Evolutionary conservation across 805 yeast species (phyloP), one percentile per base, ranked within the genome.

Genomic region (Kodamaea laetipori): DNA sequence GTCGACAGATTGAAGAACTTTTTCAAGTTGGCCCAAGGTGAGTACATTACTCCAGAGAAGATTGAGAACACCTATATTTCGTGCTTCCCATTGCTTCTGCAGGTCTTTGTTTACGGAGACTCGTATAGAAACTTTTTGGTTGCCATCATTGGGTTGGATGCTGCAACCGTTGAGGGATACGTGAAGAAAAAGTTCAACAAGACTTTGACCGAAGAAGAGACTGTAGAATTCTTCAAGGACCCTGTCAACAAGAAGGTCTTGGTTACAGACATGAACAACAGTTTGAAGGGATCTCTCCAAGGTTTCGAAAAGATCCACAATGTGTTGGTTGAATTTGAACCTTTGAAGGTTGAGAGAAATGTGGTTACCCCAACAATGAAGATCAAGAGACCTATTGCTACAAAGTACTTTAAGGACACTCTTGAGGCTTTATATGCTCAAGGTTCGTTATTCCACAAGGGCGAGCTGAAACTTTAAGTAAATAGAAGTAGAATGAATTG

Each of bases 1-100:
- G 74, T 85, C 52, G 94, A 86, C 56, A 72, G 94, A 48, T 89
- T 85, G 30, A 85, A 85, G 69, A 86, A 85, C 64, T 84, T 85
- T 66, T 85, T 84, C 72, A 85, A 85, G 50, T 64, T 70, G 50
- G 58, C 74, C 5, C 74, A 70, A 50, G 76, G 76, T 44, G 76
- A 69, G 63, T 85, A 84, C 60, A 77, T 85, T 43, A 84, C 89
- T 0, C 86, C 89, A 13, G 94, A 85, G 55, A 82, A 78, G 61
- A 78, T 85, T 51, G 92, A 85, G 57, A 82, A 81, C 54, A 63
- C 67, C 11, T 84, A 84, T 58, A 58, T 80, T 26, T 70, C 84
- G 0, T 65, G 71, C 19, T 73, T 77, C 52, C 73, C 84, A 1
- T 31, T 61, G 2, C 56, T 80, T 12, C 56, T 74, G 3, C 89